A percentile compares a stretch with the other conserved stretches of the same genome.
These are phyloP conservation scores for Neolentinus lepideus DNA, from an alignment of 1,284 basidiomycete genomes.

Conservation along the genomic window DNA sequence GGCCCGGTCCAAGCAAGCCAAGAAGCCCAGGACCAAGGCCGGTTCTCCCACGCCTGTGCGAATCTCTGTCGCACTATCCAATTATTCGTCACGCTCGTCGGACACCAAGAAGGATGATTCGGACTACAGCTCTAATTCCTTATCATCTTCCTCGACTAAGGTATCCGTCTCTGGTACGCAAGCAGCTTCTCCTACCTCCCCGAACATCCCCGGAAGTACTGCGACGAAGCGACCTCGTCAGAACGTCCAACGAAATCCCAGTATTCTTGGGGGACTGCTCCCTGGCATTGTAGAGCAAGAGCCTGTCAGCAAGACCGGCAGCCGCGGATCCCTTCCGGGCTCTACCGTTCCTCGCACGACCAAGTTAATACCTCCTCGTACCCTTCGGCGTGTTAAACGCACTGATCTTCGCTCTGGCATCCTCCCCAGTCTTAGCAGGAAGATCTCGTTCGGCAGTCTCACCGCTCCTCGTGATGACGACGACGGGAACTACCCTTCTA, in stretches of 20 bases:
- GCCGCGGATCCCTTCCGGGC: neutral
- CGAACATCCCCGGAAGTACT: slow-evolving; percentile 3
- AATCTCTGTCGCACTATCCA: neutral
- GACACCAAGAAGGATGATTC: neutral
- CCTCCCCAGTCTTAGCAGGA: slow-evolving; percentile 25
- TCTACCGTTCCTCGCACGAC: slow-evolving; percentile 5
- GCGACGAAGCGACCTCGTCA: slow-evolving; percentile 21
- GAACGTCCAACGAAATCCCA: slow-evolving; percentile 49
- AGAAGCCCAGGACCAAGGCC: slow-evolving; percentile 50
- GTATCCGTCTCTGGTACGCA: neutral
- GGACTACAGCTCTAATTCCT: neutral
- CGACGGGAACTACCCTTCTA: slow-evolving; percentile 5
- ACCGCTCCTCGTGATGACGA: slow-evolving; percentile 26
- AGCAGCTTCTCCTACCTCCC: neutral
- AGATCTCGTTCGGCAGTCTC: slow-evolving; percentile 44
- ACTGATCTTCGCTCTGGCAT: slow-evolving; percentile 13
- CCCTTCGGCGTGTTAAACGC: slow-evolving; percentile 18
- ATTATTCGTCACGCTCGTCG: neutral
- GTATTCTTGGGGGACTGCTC: slow-evolving; percentile 44
- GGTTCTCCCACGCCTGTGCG: slow-evolving; percentile 22
- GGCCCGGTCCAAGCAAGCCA: slow-evolving; percentile 45
- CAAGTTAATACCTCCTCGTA: slow-evolving; percentile 7
- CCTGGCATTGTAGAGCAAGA: slow-evolving; percentile 4
- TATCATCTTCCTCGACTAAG: neutral
- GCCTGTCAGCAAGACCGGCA: slow-evolving; percentile 6